phyloP scores from a whole-genome alignment of 2,329 filamentous ascomycete species.

The Ophiostoma himal-ulmi region DNA sequence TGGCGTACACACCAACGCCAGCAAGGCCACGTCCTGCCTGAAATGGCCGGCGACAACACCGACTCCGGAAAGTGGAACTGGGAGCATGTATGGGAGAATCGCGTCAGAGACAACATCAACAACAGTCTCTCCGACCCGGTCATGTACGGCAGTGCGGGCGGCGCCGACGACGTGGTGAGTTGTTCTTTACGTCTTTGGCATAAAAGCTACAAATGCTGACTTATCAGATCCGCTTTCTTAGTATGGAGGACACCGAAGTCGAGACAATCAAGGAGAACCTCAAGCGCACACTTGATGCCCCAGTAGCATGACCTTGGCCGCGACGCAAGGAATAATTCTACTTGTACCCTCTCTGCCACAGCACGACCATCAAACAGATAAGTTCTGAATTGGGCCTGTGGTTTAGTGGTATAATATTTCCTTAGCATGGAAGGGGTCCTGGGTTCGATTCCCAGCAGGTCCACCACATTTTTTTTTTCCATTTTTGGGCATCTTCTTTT shows the following conservation, averaged over 20 bases:
- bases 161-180: constrained; percentile 66
- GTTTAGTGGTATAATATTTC: constrained; percentile 9
- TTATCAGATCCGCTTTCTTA: constrained; percentile 58
- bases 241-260: constrained; percentile 55
- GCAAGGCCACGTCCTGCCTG: constrained; percentile 20
- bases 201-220: background rate
- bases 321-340: background rate
- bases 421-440: constrained; percentile 2
- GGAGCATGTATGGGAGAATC: constrained; percentile 93
- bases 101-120: constrained; percentile 73
- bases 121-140: constrained; percentile 72
- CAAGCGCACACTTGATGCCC: constrained; percentile 42
- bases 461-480: background rate
- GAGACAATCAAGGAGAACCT: constrained; percentile 55
- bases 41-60: background rate
- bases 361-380: background rate
- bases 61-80: constrained; percentile 82
- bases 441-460: constrained; percentile 5
- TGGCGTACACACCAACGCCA: constrained; percentile 68
- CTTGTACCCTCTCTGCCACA: background rate
- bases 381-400: background rate
- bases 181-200: background rate
- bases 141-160: constrained; percentile 62
- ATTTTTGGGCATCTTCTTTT: background rate
- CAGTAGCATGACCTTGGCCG: background rate